Conservation (phyloP, 495 filamentous ascomycete genomes). For the Aspergillus bertholletiae region DNA sequence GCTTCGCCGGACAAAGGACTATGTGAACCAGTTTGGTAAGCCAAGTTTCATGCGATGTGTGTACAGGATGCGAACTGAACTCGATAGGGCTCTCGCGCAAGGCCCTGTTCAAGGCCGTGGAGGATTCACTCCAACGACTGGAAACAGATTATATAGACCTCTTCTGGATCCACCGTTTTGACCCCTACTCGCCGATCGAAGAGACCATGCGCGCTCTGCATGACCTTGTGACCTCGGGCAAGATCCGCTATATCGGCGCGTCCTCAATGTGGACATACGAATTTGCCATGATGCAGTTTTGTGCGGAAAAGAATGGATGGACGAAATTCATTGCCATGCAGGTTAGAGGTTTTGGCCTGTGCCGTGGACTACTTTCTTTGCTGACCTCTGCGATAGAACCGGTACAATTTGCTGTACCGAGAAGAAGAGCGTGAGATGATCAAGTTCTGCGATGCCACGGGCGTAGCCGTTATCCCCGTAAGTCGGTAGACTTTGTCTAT, state of each 20-base stretch:
- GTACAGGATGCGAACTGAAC: too few species aligned
- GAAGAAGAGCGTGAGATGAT: constrained; percentile 80
- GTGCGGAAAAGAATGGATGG: constrained; percentile 62
- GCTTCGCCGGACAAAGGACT: too few species aligned
- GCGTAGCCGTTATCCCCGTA: too few species aligned
- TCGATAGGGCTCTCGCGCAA: constrained; percentile 33
- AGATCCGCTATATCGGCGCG: constrained; percentile 67
- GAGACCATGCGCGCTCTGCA: constrained; percentile 74
- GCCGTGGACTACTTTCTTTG: too few species aligned
- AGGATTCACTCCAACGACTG: constrained; percentile 61
- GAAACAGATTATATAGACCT: constrained; percentile 68
- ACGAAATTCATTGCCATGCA: constrained; percentile 75
- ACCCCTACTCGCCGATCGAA: constrained; percentile 49
- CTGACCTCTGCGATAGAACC: too few species aligned
- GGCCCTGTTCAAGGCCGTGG: constrained; percentile 68
- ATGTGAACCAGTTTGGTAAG: constrained; percentile 45
- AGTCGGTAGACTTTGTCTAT: too few species aligned
- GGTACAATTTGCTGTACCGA: constrained; percentile 67
- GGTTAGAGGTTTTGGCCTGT: too few species aligned
- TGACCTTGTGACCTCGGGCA: constrained; percentile 62
- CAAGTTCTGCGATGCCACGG: constrained; percentile 12
- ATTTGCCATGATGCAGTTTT: constrained; percentile 61
- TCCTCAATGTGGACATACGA: constrained; percentile 65
- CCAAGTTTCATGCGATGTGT: constrained; percentile 29
- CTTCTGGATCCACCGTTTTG: constrained; percentile 66